Percentiles rank a stretch among this genome's conserved stretches.
Evolutionary conservation across 176 grass and related monocot species (phyloP).

Genomic region (Carex pumila): DNA sequence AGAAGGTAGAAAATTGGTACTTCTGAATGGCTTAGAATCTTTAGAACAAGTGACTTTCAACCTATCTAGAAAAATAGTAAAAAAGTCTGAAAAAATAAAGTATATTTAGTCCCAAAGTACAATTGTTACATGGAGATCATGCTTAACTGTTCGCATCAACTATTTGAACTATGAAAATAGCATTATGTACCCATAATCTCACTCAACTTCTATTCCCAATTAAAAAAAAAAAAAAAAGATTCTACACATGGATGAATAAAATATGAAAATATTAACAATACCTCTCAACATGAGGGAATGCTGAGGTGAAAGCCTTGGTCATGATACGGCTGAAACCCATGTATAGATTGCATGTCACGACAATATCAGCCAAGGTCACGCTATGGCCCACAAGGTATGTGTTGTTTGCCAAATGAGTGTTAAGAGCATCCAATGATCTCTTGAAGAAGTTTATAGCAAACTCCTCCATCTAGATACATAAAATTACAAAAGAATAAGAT

Average conservation of each 20-base stretch:
- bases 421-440: slow-evolving; percentile 53
- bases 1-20: no score
- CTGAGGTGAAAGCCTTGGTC: slow-evolving; percentile 65
- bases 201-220: neutral
- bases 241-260: neutral
- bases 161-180: no score
- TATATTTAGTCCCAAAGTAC: no score
- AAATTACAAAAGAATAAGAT: neutral
- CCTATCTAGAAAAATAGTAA: no score
- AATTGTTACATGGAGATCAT: no score
- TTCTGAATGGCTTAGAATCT: no score
- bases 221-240: neutral
- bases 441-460: slow-evolving; percentile 38
- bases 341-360: slow-evolving; percentile 74
- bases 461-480: slow-evolving; percentile 48
- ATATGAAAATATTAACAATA: neutral
- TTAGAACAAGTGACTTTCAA: no score
- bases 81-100: no score
- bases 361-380: slow-evolving; percentile 74
- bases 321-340: slow-evolving; percentile 35
- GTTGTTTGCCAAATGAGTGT: slow-evolving; percentile 60
- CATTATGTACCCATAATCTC: no score
- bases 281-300: slow-evolving; percentile 77
- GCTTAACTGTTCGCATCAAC: no score
- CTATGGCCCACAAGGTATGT: slow-evolving; percentile 70